Base-by-base conservation (phyloP, 768 basidiomycete genomes). In the Lentinus brumalis region DNA sequence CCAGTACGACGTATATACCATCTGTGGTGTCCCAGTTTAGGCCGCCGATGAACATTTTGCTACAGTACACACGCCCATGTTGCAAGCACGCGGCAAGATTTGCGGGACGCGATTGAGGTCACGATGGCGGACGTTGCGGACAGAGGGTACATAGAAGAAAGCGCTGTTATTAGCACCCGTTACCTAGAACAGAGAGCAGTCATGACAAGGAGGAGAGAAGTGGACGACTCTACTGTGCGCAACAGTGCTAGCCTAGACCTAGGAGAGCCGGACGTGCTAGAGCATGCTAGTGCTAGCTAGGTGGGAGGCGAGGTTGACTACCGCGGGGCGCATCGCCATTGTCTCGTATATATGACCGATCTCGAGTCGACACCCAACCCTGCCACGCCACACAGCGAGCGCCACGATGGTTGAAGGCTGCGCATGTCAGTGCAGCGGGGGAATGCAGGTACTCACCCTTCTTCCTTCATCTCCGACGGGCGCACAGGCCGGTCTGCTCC, bases 31-130 rank as follows among this genome's bases (percentile, higher is more conserved):
- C 96, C 97, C 97, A 99, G 79, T 98, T 97, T 66, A 99, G 83
- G 66, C 97, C 97, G 64, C 97, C 97, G 73, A 99, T 96, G 77
- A 99, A 99, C 97, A 99, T 99, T 83, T 99, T 99, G 77, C 97
- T 98, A 62, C 50, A 61, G 30, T 51, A 58, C 47, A 54, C 18
- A 53, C 57, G 53, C 54, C 50, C 58, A 45, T 18, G 35, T 60
- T 58, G 59, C 40, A 53, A 56, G 56, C 59, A 79, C 57, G 66
- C 46, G 59, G 35, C 41, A 52, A n/a, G 46, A 18, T 49, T 46
- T n/a, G 60, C 50, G 54, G 44, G 32, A 46, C 35, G 35, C 11
- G 7, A 35, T 35, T 35, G 35, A 35, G 35, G 35, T 35, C 35
- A 35, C 35, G 35, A 35, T 6, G 53, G 66, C 56, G 58, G 39